A percentile compares a stretch with the other conserved stretches of the same genome.
phyloP scores from a whole-genome alignment of 257 asterid genomes.

The Gentiana macrophylla region DNA sequence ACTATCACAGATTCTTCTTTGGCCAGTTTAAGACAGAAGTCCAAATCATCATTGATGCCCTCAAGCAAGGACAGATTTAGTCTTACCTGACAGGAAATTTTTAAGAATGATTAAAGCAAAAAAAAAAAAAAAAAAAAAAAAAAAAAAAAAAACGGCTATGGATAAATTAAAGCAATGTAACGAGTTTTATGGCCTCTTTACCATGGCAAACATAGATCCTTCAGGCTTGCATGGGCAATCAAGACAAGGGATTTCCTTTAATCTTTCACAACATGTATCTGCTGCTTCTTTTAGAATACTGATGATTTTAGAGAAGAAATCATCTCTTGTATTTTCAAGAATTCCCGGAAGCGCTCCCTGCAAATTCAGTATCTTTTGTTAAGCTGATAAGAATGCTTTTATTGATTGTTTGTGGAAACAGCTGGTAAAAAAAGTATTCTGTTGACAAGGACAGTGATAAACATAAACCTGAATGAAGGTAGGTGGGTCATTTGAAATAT shows the following conservation, averaged over 20 bases:
- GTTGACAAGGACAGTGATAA: neutral
- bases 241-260: constrained; percentile 53
- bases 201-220: constrained; percentile 87
- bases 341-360: constrained; percentile 74
- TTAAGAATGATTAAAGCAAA: neutral
- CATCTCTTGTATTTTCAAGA: constrained; percentile 40
- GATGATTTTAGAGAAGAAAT: constrained; percentile 42
- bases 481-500: constrained; percentile 58
- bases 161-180: neutral
- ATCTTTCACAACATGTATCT: constrained; percentile 29
- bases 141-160: too few relatives aligned
- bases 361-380: neutral
- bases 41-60: constrained; percentile 52
- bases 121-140: too few relatives aligned
- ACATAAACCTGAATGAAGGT: constrained; percentile 65
- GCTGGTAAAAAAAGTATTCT: neutral
- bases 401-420: neutral
- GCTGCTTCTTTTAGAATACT: constrained; percentile 42
- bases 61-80: constrained; percentile 45
- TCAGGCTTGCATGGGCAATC: constrained; percentile 78
- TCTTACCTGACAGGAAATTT: constrained; percentile 36
- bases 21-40: constrained; percentile 66
- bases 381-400: too few relatives aligned
- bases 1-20: constrained; percentile 61
- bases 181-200: constrained; percentile 16